Evolutionary conservation across 768 basidiomycete species (phyloP).

Genomic region (Panellus pusillus): DNA sequence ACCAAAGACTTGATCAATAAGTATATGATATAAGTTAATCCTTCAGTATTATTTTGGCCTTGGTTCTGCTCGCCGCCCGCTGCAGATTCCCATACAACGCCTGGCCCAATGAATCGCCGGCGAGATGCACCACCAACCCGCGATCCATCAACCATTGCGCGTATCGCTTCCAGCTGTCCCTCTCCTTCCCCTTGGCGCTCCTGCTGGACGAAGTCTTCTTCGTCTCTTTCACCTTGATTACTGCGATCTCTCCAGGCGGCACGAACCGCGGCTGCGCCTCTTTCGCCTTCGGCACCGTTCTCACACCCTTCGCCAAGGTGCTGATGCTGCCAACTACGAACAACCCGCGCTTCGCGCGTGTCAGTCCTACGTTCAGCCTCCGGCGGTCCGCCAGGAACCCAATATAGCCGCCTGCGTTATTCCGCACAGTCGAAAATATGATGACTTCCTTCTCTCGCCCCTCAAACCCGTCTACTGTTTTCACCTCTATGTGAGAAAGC

Average conservation of each 20-base stretch:
- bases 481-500: slow-evolving; percentile 71
- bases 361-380: slow-evolving; percentile 87
- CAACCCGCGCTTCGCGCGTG: slow-evolving; percentile 82
- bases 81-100: slow-evolving; percentile 42
- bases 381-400: slow-evolving; percentile 88
- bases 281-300: slow-evolving; percentile 19
- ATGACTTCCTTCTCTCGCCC: slow-evolving; percentile 92
- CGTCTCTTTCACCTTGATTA: slow-evolving; percentile 17
- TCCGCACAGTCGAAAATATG: slow-evolving; percentile 87
- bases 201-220: slow-evolving; percentile 21
- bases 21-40: background rate
- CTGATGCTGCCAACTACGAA: slow-evolving; percentile 75
- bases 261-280: slow-evolving; percentile 11
- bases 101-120: slow-evolving; percentile 40
- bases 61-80: slow-evolving; percentile 11
- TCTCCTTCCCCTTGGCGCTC: slow-evolving; percentile 44
- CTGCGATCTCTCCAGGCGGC: slow-evolving; percentile 13
- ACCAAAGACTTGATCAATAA: too few species aligned
- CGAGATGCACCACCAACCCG: slow-evolving; percentile 52
- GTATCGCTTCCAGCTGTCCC: slow-evolving; percentile 62
- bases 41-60: slow-evolving; percentile 2
- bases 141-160: slow-evolving; percentile 52
- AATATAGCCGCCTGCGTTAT: slow-evolving; percentile 74
- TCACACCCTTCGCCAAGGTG: slow-evolving; percentile 58
- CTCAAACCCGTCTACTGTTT: slow-evolving; percentile 94